Percentiles rank a stretch among this genome's conserved stretches.
Conservation (phyloP, 1,139 yeast genomes). For the Pneumocystis oryctolagi region DNA sequence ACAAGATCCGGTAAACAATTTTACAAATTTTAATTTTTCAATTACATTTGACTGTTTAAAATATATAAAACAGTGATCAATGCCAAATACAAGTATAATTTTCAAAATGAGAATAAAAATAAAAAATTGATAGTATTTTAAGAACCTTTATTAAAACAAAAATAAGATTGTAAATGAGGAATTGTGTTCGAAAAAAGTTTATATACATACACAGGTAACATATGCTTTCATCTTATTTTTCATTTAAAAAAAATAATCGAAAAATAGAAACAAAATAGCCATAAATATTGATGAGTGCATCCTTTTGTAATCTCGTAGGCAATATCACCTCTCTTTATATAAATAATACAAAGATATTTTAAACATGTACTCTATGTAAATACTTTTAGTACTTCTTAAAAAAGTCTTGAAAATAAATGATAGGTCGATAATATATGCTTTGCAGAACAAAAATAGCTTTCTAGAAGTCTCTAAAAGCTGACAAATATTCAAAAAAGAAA, state of each 20-base stretch:
- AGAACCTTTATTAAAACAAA: not conserved
- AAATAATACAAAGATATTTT: not conserved
- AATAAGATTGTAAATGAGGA: not conserved
- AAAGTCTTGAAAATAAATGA: not conserved
- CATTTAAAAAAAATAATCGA: not conserved
- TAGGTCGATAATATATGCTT: not conserved
- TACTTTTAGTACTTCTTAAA: not conserved
- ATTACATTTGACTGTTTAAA: too few relatives aligned
- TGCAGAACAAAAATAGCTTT: not conserved
- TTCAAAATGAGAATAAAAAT: too few relatives aligned
- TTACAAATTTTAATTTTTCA: too few relatives aligned
- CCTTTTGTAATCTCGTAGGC: not conserved
- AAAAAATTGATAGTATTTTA: not conserved
- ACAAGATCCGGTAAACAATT: too few relatives aligned
- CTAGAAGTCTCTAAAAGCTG: not conserved
- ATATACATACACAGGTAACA: not conserved
- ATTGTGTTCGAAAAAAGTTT: not conserved
- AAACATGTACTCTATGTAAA: not conserved
- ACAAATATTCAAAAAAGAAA: not conserved
- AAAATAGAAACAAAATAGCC: not conserved
- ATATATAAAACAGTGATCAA: too few relatives aligned
- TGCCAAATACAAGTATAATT: too few relatives aligned
- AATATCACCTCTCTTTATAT: not conserved
- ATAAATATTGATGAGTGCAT: not conserved
- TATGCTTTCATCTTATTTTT: not conserved